Conservation (phyloP, 106 monocot genomes). For the Xerophyta viscosa region DNA sequence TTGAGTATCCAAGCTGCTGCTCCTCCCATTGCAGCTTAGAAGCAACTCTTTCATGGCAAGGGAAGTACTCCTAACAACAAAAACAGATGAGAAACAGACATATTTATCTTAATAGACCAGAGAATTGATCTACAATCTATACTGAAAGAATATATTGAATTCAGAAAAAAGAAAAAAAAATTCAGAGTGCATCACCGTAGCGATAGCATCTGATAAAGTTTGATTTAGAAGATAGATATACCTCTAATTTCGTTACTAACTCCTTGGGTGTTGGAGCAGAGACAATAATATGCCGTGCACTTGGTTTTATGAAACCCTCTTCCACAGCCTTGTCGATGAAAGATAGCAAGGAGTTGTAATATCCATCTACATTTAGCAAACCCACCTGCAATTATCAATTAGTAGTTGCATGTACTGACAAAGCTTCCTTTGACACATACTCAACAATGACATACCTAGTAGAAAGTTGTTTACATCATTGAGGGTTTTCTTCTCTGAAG, state of each 20-base stretch:
- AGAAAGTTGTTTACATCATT: no score
- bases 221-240: slow-evolving; percentile 9
- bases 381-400: slow-evolving; percentile 20
- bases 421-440: no score
- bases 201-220: no score
- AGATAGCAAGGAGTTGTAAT: slow-evolving; percentile 39
- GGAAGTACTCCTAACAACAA: slow-evolving; percentile 26
- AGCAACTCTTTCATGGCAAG: slow-evolving; percentile 30
- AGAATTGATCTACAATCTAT: no score
- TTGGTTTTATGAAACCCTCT: slow-evolving; percentile 46
- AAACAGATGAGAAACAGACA: neutral
- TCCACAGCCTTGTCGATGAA: slow-evolving; percentile 51
- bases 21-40: slow-evolving; percentile 34
- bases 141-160: no score
- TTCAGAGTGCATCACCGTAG: no score
- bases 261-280: slow-evolving; percentile 40
- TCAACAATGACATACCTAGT: no score
- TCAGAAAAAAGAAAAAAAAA: no score
- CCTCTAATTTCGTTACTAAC: slow-evolving; percentile 39
- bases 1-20: slow-evolving; percentile 16
- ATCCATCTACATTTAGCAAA: slow-evolving; percentile 41
- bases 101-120: neutral
- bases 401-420: neutral
- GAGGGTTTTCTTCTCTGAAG: no score
- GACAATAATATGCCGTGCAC: slow-evolving; percentile 37